Conservation (phyloP, 495 filamentous ascomycete genomes). For the Friedmanniomyces simplex region DNA sequence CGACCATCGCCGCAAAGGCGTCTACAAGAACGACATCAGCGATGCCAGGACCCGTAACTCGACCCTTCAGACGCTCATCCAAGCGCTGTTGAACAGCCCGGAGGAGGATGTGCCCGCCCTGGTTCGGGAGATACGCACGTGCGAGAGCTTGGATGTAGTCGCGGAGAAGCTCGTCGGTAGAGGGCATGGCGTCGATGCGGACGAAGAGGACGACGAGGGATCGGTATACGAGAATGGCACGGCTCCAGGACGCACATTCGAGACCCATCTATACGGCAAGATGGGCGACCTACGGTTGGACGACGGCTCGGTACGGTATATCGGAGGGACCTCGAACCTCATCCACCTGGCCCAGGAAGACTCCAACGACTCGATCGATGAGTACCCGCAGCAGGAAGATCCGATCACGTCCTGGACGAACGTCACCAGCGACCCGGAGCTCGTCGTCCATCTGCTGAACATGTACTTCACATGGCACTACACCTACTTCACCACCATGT, state of each 20-base stretch:
- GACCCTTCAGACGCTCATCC: constrained; percentile 81
- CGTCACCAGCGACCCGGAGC: constrained; percentile 66
- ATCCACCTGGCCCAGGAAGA: constrained; percentile 60
- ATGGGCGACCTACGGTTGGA: constrained; percentile 84
- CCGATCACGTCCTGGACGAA: constrained; percentile 76
- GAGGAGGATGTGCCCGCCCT: constrained; percentile 74
- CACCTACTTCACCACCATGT: constrained; percentile 87
- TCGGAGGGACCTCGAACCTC: constrained; percentile 90
- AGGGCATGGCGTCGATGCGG: constrained; percentile 35
- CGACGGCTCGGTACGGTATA: constrained; percentile 82
- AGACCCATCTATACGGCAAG: constrained; percentile 78
- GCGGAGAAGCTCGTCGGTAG: constrained; percentile 65
- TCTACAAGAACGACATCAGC: constrained; percentile 91
- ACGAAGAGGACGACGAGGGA: constrained; percentile 30
- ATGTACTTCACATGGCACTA: constrained; percentile 99
- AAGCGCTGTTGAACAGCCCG: constrained; percentile 82
- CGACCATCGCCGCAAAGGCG: constrained; percentile 90
- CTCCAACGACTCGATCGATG: constrained; percentile 31
- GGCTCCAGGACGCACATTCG: constrained; percentile 51
- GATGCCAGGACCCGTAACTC: constrained; percentile 76
- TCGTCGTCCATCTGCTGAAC: constrained; percentile 80
- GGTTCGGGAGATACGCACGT: constrained; percentile 78
- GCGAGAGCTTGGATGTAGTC: constrained; percentile 82
- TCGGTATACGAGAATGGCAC: constrained; percentile 32
- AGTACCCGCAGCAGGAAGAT: constrained; percentile 42